Evolutionary conservation across 768 basidiomycete genomes (phyloP).

Genomic region (Boletus rubroflammeus): DNA sequence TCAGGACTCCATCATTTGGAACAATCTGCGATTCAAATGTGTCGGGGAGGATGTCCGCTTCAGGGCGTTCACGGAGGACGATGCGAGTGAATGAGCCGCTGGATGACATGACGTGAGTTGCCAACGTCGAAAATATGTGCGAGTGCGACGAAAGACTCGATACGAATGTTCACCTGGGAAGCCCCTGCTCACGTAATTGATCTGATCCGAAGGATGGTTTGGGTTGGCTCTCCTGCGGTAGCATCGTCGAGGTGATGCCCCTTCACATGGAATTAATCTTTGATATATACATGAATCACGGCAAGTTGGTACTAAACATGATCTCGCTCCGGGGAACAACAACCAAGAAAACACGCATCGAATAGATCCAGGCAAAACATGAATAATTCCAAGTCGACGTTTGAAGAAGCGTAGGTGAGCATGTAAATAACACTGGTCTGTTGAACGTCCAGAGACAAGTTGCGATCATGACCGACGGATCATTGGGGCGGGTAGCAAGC

Average conservation of each 20-base stretch:
- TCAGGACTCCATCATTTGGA: constrained; percentile 48
- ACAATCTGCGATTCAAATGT: constrained; percentile 67
- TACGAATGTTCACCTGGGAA: not conserved
- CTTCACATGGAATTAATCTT: no score
- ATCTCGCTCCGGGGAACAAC: not conserved
- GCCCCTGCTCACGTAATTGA: not conserved
- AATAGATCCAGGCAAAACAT: constrained; percentile 12
- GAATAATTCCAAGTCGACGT: constrained; percentile 7
- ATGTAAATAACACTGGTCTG: not conserved
- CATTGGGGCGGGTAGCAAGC: constrained; percentile 64
- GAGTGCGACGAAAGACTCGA: not conserved
- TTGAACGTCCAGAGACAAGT: constrained; percentile 24
- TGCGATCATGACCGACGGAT: constrained; percentile 42
- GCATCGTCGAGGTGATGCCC: no score
- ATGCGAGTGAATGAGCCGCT: constrained; percentile 52
- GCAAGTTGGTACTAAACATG: no score
- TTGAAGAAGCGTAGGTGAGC: not conserved
- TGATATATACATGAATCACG: no score
- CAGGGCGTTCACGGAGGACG: constrained; percentile 74
- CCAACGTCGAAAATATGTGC: not conserved
- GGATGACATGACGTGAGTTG: constrained; percentile 17
- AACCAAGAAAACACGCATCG: constrained; percentile 5
- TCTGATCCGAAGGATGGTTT: not conserved
- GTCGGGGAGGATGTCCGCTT: constrained; percentile 58
- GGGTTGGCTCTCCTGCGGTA: no score